phyloP scores from a whole-genome alignment of 1,139 yeast species.

The Diutina catenulata region DNA sequence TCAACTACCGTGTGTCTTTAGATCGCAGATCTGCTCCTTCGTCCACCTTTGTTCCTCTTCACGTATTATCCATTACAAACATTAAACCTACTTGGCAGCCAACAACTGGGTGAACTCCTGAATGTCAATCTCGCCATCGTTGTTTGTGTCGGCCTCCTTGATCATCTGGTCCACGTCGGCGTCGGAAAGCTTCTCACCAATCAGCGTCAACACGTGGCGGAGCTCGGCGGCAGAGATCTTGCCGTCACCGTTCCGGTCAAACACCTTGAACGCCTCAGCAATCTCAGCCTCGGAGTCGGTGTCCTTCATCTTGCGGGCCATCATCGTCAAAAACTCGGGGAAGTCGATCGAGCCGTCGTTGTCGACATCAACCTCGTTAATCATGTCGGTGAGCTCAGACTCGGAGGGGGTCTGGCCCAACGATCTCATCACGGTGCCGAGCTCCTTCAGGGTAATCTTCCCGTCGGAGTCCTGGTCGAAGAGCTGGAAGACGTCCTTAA shows the following conservation, averaged over 20 bases:
- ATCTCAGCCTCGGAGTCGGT: constrained; percentile 96
- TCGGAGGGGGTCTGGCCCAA: constrained; percentile 96
- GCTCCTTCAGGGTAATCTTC: constrained; percentile 84
- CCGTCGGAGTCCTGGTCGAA: constrained; percentile 97
- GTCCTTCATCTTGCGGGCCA: constrained; percentile 94
- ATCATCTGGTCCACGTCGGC: constrained; percentile 97
- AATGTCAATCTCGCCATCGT: constrained; percentile 93
- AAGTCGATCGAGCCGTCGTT: constrained; percentile 93
- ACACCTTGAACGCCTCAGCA: constrained; percentile 94
- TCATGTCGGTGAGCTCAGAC: constrained; percentile 89
- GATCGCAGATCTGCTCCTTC: too few relatives aligned
- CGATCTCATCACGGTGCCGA: constrained; percentile 97
- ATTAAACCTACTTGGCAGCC: constrained; percentile 33
- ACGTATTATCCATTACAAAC: too few relatives aligned
- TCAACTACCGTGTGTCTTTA: too few relatives aligned
- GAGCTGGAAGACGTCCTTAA: constrained; percentile 93
- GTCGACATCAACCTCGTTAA: constrained; percentile 92
- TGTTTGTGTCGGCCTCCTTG: constrained; percentile 89
- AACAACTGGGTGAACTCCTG: constrained; percentile 84
- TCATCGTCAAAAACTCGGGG: constrained; percentile 72
- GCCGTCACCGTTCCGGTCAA: constrained; percentile 91
- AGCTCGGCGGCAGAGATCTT: constrained; percentile 92
- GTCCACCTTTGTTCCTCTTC: too few relatives aligned
- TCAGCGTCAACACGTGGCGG: constrained; percentile 90
- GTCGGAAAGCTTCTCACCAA: constrained; percentile 91